Evolutionary conservation across 2,329 filamentous ascomycete species (phyloP), one percentile per base, ranked within the genome.

Genomic region (Xylariaceae sp.): DNA sequence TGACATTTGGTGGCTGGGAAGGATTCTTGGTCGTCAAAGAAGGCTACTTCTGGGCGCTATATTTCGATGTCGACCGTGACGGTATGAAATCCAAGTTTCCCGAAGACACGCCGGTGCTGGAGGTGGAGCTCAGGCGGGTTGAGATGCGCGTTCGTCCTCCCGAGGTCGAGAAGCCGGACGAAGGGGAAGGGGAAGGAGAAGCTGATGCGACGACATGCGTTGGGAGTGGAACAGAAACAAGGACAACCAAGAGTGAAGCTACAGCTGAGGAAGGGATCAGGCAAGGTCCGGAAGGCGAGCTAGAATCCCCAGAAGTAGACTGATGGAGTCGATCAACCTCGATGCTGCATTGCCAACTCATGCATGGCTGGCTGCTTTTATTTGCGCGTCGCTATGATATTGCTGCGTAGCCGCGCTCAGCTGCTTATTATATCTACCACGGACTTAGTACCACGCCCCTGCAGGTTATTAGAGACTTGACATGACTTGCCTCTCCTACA

Each of bases 81-180:
- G 54, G 57, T 3, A 48, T 76, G 18, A 61, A 54, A 35, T 54
- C 51, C 3, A 77, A 72, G 50, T 57, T 78, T 1, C 57, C 63
- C 1, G 52, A 60, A 28, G 72, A 67, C 0, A 70, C 64, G 2
- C 62, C 68, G 2, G 67, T 79, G 1, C 60, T 81, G 4, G 77
- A 80, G 42, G 56, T 81, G 3, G 73, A 78, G 53, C 58, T 81
- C 16, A 56, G 63, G 4, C 64, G 76, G 9, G 69, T 68, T 9
- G 77, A 81, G 54, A 72, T 69, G 56, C 51, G 54, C 7, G 30
- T 53, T 4, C 43, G 42, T 13, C 51, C 54, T n/a, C 39, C 47
- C 3, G 41, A 47, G 19, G 29, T 39, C 3, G 47, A 51, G 30
- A 7, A 44, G 17, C 31, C 38, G 17, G 31, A 24, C 9, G 34